Evolutionary conservation across 257 asterid species (phyloP).

Genomic region (Solanum chaucha): DNA sequence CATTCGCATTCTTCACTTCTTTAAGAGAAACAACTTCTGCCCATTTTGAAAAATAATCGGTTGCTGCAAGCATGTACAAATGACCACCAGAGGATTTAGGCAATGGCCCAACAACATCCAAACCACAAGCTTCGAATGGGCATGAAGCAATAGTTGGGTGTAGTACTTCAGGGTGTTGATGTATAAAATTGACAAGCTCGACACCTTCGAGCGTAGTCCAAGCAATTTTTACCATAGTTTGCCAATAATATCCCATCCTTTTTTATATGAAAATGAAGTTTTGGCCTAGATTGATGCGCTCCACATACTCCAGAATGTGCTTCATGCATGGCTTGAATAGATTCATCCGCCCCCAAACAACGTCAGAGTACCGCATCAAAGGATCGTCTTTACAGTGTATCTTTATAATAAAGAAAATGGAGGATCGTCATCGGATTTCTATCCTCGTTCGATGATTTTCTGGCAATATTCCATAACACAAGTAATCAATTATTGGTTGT

Average conservation of each 20-base stretch:
- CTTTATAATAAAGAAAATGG: not conserved
- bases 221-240: too few species aligned
- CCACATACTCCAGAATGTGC: not conserved
- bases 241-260: not conserved
- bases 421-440: fast-evolving
- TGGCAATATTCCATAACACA: not conserved
- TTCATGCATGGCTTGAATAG: not conserved
- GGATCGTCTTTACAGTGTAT: too few species aligned
- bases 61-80: not conserved
- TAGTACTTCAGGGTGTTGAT: not conserved
- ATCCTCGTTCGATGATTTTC: too few species aligned
- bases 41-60: not conserved
- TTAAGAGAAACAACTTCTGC: too few species aligned
- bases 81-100: not conserved
- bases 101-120: not conserved
- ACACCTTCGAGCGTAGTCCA: not conserved
- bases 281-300: not conserved
- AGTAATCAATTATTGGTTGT: not conserved
- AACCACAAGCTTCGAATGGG: too few species aligned
- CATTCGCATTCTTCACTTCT: not conserved
- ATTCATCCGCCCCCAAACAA: not conserved
- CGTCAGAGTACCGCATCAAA: not conserved
- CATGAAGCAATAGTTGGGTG: not conserved
- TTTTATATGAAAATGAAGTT: not conserved
- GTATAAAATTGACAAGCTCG: not conserved